Percentiles rank a stretch among this genome's conserved stretches.
Evolutionary conservation across 2,329 filamentous ascomycete species (phyloP).

Genomic region (Rhytidhysteron rufulum): DNA sequence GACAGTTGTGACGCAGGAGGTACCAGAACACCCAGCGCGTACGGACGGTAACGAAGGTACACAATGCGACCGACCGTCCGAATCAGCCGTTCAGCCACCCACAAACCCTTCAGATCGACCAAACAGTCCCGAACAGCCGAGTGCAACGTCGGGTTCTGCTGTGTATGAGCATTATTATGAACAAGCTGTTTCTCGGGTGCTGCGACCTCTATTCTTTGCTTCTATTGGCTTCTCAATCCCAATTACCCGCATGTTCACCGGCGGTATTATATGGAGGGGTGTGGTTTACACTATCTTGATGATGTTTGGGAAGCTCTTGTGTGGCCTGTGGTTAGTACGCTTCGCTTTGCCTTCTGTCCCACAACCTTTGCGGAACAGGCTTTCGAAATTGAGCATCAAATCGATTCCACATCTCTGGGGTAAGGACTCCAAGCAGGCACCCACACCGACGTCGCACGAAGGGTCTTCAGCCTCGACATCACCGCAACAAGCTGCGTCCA

Average conservation of each 20-base stretch:
- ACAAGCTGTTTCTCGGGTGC: conserved; percentile 46
- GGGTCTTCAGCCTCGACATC: not conserved
- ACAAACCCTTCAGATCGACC: not conserved
- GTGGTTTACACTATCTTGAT: conserved; percentile 70
- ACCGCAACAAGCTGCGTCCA: not conserved
- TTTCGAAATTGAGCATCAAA: conserved; percentile 15
- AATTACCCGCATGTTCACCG: conserved; percentile 64
- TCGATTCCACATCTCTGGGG: conserved; percentile 21
- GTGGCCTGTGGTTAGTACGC: conserved; percentile 40
- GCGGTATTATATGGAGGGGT: conserved; percentile 65
- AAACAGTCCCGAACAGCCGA: not conserved
- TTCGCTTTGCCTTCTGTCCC: conserved; percentile 17
- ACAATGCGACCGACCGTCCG: no score
- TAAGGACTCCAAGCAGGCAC: conserved; percentile 9
- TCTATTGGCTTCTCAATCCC: conserved; percentile 76
- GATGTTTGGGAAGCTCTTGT: conserved; percentile 48
- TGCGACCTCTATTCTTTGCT: conserved; percentile 72
- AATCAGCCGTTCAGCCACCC: not conserved
- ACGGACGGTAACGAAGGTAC: not conserved
- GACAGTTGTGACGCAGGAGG: not conserved
- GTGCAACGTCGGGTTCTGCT: conserved; percentile 3
- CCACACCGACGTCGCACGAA: not conserved
- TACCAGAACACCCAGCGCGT: not conserved
- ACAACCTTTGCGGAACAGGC: conserved; percentile 6
- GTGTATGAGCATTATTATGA: conserved; percentile 49